Conservation (phyloP, 768 basidiomycete species). For the Sarcodon sp. region DNA sequence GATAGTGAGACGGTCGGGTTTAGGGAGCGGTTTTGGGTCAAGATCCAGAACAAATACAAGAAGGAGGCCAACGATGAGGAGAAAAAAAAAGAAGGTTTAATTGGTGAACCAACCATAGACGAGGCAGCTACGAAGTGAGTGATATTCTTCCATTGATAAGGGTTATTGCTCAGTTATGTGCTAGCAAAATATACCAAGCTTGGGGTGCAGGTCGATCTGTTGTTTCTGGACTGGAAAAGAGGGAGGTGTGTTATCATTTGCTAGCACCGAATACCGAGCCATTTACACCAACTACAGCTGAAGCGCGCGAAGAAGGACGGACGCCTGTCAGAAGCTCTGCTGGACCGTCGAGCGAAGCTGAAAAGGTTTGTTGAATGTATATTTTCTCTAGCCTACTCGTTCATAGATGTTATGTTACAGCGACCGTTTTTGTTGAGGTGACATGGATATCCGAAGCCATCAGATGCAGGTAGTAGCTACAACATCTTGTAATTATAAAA, state of each 20-base stretch:
- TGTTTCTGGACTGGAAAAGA: conserved; percentile 57
- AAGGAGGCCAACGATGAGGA: conserved; percentile 58
- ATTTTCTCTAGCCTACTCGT: conserved; percentile 1
- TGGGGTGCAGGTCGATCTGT: conserved; percentile 77
- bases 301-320: conserved; percentile 73
- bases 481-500: too few relatives aligned
- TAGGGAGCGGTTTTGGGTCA: conserved; percentile 77
- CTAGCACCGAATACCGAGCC: conserved; percentile 2
- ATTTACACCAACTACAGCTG: conserved; percentile 30
- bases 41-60: conserved; percentile 84
- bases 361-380: conserved; percentile 42
- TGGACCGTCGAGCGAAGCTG: conserved; percentile 71
- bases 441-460: too few relatives aligned
- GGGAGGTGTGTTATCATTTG: conserved; percentile 36
- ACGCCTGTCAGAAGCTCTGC: conserved; percentile 64
- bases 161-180: not conserved
- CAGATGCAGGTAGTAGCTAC: too few relatives aligned
- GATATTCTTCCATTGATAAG: not conserved
- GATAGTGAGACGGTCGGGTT: conserved; percentile 84
- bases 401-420: conserved; percentile 10
- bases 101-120: conserved; percentile 31
- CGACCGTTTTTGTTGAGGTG: conserved; percentile 30
- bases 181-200: conserved; percentile 61
- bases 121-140: conserved; percentile 68
- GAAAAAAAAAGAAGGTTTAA: conserved; percentile 30